Conservation (phyloP, 345 rosid genomes). For the Ceriops decandra region DNA sequence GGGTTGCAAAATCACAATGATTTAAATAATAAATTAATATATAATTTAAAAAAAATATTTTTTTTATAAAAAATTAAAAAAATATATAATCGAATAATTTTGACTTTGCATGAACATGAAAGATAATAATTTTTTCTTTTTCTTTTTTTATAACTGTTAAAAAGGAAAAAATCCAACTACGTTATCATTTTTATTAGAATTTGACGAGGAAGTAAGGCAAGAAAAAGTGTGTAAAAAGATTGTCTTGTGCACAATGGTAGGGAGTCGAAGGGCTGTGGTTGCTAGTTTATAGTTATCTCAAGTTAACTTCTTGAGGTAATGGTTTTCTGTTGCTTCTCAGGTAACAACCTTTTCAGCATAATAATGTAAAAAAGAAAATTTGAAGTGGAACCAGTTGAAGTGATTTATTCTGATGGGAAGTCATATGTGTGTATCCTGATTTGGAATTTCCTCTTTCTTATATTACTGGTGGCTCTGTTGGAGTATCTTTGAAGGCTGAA, state of each 20-base stretch:
- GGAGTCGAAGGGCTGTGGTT: constrained; percentile 14
- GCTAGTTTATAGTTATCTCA: constrained; percentile 12
- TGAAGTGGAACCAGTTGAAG: constrained; percentile 94
- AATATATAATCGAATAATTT: no score
- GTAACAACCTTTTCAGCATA: constrained; percentile 71
- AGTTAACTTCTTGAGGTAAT: not conserved
- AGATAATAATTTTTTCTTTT: no score
- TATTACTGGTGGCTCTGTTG: constrained; percentile 57
- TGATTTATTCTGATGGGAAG: constrained; percentile 54
- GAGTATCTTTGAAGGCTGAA: constrained; percentile 64
- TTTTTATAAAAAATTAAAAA: no score
- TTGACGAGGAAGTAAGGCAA: no score
- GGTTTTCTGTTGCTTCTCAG: constrained; percentile 33
- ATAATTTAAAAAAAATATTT: no score
- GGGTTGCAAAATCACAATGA: no score
- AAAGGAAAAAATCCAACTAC: no score
- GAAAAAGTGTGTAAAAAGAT: constrained; percentile 24
- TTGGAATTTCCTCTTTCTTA: constrained; percentile 84
- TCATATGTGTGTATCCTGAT: constrained; percentile 64
- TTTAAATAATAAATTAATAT: no score
- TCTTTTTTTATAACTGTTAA: no score
- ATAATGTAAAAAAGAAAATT: constrained; percentile 63
- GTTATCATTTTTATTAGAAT: no score
- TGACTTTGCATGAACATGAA: no score
- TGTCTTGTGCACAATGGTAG: constrained; percentile 88